Base-by-base conservation (phyloP, 331 rosid species). In the Quercus lobata region DNA sequence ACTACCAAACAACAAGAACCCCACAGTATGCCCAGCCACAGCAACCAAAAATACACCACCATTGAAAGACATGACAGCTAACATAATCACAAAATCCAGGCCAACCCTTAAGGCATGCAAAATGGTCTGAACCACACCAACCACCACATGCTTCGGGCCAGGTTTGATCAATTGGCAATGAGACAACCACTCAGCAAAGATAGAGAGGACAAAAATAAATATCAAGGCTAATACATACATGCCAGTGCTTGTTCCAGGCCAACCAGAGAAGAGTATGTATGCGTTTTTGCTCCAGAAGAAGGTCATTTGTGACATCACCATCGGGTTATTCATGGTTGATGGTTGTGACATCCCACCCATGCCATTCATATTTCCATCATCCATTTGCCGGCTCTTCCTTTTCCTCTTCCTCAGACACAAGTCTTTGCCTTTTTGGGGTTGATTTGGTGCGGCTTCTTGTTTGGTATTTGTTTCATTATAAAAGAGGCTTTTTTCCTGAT, bases 231-330 rank as follows among this genome's bases (percentile, higher is more conserved):
- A 29, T 0, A 54, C 83, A 68, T 92, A 94, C 97, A 92, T 92
- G 32, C 82, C 84, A 0, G 89, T 4, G 62, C 82, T 73, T 1
- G 78, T 83, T 2, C 87, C 97, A 0, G 97, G 98, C 97, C 97
- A 92, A 2, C 21, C 17, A 18, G 68, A 1, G 88, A 92, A 92
- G 54, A 94, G 87, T 58, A 94, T 81, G 79, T 88, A 79, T 0
- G 91, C 73, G 4, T 86, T 75, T 2, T 80, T 80, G 7, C 99
- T 97, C 99, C 96, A 95, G 74, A 86, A 91, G 87, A 95, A 89
- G 73, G 91, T 85, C 99, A 95, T 93, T 88, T 95, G 99, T 94
- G 83, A 85, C 96, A 81, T 92, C 90, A 83, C 89, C 77, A 70
- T 73, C 21, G 79, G 86, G 10, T 49, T 12, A 14, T 46, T 37